Conservation (phyloP, 2,329 filamentous ascomycete genomes). For the Colletotrichum trifolii region DNA sequence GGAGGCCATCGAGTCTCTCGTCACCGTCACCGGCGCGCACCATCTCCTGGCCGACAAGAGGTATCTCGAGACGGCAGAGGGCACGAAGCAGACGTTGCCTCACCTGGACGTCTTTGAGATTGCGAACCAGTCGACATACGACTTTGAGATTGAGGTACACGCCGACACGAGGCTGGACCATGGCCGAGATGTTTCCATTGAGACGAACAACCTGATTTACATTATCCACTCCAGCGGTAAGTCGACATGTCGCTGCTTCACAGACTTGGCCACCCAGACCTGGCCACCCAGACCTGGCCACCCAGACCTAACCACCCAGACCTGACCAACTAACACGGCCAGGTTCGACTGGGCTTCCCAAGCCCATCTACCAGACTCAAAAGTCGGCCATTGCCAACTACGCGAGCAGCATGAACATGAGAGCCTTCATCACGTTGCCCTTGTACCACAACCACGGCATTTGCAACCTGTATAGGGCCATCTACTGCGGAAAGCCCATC, state of each 20-base stretch:
- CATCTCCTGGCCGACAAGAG: constrained; percentile 42
- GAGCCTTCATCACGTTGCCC: constrained; percentile 65
- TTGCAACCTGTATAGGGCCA: constrained; percentile 62
- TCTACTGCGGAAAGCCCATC: constrained; percentile 61
- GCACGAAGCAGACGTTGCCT: constrained; percentile 36
- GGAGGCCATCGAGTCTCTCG: constrained; percentile 45
- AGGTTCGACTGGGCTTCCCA: constrained; percentile 71
- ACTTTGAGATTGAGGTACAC: constrained; percentile 45
- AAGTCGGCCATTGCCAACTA: constrained; percentile 60
- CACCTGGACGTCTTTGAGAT: constrained; percentile 42
- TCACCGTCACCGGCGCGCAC: constrained; percentile 41
- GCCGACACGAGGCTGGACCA: constrained; percentile 44
- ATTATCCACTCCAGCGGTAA: constrained; percentile 50
- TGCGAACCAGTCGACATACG: constrained; percentile 41
- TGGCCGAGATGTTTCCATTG: constrained; percentile 44
- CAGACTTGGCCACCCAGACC: constrained; percentile 18
- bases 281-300: no score
- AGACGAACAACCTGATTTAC: constrained; percentile 41
- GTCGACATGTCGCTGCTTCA: not conserved
- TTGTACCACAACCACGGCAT: constrained; percentile 71
- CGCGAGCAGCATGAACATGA: constrained; percentile 50
- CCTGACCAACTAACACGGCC: constrained; percentile 30
- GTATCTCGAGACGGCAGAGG: constrained; percentile 39
- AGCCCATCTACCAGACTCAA: constrained; percentile 71
- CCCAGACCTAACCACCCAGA: constrained; percentile 38